phyloP scores from a whole-genome alignment of 352 stramenopile species.

The Stramenopiles sp. region DNA sequence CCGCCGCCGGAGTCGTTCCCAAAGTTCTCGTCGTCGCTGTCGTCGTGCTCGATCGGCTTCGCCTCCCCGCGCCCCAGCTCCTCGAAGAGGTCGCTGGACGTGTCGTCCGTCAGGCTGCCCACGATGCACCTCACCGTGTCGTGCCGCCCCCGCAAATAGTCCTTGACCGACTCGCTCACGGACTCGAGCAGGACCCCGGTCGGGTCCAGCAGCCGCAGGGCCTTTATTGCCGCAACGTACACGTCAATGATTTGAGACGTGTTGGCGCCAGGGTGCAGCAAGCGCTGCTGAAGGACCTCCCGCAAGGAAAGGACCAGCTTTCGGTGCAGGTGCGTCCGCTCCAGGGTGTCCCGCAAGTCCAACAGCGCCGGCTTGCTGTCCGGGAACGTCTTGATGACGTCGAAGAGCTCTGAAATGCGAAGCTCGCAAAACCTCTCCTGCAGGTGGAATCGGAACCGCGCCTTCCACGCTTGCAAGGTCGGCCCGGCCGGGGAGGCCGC shows the following conservation, averaged over 20 bases:
- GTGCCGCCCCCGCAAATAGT: constrained; percentile 72
- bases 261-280: constrained; percentile 82
- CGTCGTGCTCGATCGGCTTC: constrained; percentile 21
- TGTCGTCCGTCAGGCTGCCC: constrained; percentile 55
- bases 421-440: constrained; percentile 43
- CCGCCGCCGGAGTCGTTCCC: constrained; percentile 74
- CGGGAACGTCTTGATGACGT: constrained; percentile 87
- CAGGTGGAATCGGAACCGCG: too few relatives aligned
- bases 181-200: constrained; percentile 68
- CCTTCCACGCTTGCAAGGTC: too few relatives aligned
- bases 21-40: constrained; percentile 71
- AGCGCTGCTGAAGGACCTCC: constrained; percentile 42
- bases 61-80: constrained; percentile 10
- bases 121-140: constrained; percentile 95
- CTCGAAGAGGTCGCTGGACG: constrained; percentile 17
- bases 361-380: constrained; percentile 52
- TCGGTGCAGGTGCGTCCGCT: constrained; percentile 51
- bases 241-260: constrained; percentile 89
- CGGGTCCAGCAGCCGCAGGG: constrained; percentile 72
- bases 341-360: constrained; percentile 43
- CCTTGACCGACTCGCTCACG: constrained; percentile 40
- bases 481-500: too few relatives aligned
- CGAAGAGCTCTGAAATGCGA: constrained; percentile 79
- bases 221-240: constrained; percentile 90
- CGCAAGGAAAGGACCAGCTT: constrained; percentile 54